These are phyloP conservation scores for Naganishia onofrii DNA, from an alignment of 768 basidiomycete species.

Conservation along the genomic window DNA sequence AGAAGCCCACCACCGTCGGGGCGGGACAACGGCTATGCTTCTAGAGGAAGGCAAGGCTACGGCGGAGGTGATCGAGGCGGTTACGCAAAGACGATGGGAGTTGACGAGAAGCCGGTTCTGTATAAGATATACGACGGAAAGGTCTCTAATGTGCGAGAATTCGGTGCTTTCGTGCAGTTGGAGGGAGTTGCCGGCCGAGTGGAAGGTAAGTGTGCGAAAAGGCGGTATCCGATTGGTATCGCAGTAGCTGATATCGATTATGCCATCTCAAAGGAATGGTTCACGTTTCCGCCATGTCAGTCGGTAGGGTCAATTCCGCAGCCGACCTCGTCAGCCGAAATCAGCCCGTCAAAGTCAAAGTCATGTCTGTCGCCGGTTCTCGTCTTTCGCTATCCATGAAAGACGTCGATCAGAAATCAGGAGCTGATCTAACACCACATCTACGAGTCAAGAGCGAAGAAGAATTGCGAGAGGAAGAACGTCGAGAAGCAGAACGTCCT, in stretches of 20 bases:
- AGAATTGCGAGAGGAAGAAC: constrained; percentile 78
- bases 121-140: constrained; percentile 94
- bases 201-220: constrained; percentile 65
- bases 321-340: constrained; percentile 79
- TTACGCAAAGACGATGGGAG: constrained; percentile 47
- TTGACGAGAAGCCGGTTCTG: constrained; percentile 80
- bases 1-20: constrained; percentile 27
- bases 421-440: constrained; percentile 89
- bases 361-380: constrained; percentile 82
- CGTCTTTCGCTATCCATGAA: constrained; percentile 91
- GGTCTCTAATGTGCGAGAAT: constrained; percentile 83
- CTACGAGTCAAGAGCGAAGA: constrained; percentile 90
- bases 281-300: constrained; percentile 87
- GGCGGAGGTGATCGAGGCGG: constrained; percentile 54
- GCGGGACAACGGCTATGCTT: constrained; percentile 52
- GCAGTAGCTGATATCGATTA: constrained; percentile 48
- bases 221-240: neutral
- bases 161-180: constrained; percentile 87
- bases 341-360: constrained; percentile 89
- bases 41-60: constrained; percentile 30
- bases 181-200: constrained; percentile 81
- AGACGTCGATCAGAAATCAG: constrained; percentile 88
- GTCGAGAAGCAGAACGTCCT: constrained; percentile 59
- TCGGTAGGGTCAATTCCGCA: constrained; percentile 76
- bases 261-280: constrained; percentile 67